These are phyloP conservation scores for Boletus subparvulus DNA, from an alignment of 768 basidiomycete species.

Conservation along the genomic window DNA sequence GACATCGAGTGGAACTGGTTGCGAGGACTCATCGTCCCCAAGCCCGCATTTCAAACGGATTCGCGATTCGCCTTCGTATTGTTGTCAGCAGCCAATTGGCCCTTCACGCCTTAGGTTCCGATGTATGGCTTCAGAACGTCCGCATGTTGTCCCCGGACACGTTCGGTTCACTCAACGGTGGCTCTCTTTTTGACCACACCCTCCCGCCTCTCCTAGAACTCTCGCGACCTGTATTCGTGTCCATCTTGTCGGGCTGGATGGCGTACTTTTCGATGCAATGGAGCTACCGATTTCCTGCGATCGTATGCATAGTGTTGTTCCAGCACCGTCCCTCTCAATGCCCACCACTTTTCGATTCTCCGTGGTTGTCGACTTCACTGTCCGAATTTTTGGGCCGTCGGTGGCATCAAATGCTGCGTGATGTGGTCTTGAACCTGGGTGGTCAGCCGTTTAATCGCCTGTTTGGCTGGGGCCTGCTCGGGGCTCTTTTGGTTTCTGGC, in stretches of 20 bases:
- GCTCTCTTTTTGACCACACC: constrained; percentile 37
- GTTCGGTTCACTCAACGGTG: constrained; percentile 34
- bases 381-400: constrained; percentile 59
- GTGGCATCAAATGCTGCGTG: constrained; percentile 70
- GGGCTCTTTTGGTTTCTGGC: constrained; percentile 58
- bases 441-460: constrained; percentile 41
- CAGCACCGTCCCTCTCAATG: constrained; percentile 50
- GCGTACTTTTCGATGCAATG: constrained; percentile 48
- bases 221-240: constrained; percentile 41
- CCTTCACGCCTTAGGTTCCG: constrained; percentile 7
- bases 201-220: constrained; percentile 35
- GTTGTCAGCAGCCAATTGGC: constrained; percentile 7
- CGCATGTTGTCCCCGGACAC: constrained; percentile 39
- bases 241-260: constrained; percentile 43
- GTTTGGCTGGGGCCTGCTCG: constrained; percentile 52
- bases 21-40: constrained; percentile 13
- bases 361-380: too few relatives aligned
- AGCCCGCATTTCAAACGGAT: constrained; percentile 10
- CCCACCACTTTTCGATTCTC: constrained; percentile 60
- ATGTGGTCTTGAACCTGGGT: constrained; percentile 49
- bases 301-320: constrained; percentile 47
- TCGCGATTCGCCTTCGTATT: constrained; percentile 19
- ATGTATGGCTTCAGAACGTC: constrained; percentile 12
- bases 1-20: constrained; percentile 32
- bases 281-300: constrained; percentile 39